phyloP scores from a whole-genome alignment of 495 filamentous ascomycete genomes.

The Podospora pseudopauciseta region DNA sequence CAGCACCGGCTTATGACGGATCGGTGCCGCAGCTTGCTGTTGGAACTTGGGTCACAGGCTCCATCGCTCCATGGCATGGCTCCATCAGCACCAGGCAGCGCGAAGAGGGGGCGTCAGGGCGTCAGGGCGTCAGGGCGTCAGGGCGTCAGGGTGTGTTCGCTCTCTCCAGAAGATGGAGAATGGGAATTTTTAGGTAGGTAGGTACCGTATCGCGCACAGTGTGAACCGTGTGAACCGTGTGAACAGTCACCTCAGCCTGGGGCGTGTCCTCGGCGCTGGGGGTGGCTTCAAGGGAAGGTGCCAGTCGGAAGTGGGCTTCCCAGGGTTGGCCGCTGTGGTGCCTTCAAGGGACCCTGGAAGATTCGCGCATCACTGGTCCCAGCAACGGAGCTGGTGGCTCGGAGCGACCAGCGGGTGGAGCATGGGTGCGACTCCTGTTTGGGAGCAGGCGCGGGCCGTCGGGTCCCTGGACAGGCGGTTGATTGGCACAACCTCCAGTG shows the following conservation, averaged over 20 bases:
- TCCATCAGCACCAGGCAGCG: constrained; percentile 9
- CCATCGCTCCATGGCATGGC: background rate
- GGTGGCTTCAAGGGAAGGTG: background rate
- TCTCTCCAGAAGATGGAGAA: background rate
- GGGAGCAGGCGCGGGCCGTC: constrained; percentile 16
- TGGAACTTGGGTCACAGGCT: constrained; percentile 28
- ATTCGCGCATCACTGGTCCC: constrained; percentile 10
- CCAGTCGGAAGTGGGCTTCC: constrained; percentile 11
- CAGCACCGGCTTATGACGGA: constrained; percentile 30
- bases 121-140: background rate
- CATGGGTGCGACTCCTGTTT: constrained; percentile 14
- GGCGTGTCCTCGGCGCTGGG: background rate
- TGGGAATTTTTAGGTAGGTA: background rate
- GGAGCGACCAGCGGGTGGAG: constrained; percentile 15
- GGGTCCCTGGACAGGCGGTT: constrained; percentile 8
- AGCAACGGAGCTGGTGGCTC: constrained; percentile 17
- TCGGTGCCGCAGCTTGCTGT: constrained; percentile 19
- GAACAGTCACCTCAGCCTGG: no score
- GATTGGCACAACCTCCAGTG: background rate
- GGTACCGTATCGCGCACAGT: background rate
- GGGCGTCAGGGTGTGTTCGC: background rate
- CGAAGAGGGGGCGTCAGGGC: background rate
- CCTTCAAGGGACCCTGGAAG: constrained; percentile 9
- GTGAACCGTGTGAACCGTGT: background rate
- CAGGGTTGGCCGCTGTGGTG: constrained; percentile 2